A percentile compares a stretch with the other conserved stretches of the same genome.
Conservation (phyloP, 345 rosid genomes). For the Brassica nigra region DNA sequence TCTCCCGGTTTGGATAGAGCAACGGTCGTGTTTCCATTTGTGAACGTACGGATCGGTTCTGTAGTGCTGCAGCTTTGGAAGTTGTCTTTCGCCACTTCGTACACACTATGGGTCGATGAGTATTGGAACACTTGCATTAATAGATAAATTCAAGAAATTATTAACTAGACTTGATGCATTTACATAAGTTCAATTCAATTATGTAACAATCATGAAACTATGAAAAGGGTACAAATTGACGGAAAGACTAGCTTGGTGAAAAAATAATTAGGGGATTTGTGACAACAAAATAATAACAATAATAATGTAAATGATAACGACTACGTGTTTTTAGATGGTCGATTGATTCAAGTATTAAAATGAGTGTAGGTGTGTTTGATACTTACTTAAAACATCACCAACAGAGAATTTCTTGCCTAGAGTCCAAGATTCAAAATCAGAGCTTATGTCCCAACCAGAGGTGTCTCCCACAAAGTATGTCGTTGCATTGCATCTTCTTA, state of each 20-base stretch:
- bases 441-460: constrained; percentile 94
- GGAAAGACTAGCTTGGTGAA: too few relatives aligned
- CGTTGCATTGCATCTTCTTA: constrained; percentile 49
- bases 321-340: neutral
- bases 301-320: too few relatives aligned
- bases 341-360: neutral
- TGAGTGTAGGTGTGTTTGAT: neutral
- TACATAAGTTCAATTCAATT: neutral
- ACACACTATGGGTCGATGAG: constrained; percentile 60
- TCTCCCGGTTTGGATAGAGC: constrained; percentile 56
- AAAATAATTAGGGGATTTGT: too few relatives aligned
- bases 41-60: constrained; percentile 48
- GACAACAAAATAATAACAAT: too few relatives aligned
- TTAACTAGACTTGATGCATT: neutral
- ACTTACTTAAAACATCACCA: constrained; percentile 76
- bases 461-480: constrained; percentile 77
- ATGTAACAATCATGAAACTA: neutral
- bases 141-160: neutral
- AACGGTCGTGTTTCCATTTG: constrained; percentile 81
- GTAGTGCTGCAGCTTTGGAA: constrained; percentile 64
- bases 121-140: constrained; percentile 65
- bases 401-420: constrained; percentile 62
- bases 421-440: constrained; percentile 73
- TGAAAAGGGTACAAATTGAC: neutral
- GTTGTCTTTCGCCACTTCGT: constrained; percentile 53